Evolutionary conservation across 2,329 filamentous ascomycete genomes (phyloP), one percentile per base, ranked within the genome.

Genomic region (Aspergillus neoniger): DNA sequence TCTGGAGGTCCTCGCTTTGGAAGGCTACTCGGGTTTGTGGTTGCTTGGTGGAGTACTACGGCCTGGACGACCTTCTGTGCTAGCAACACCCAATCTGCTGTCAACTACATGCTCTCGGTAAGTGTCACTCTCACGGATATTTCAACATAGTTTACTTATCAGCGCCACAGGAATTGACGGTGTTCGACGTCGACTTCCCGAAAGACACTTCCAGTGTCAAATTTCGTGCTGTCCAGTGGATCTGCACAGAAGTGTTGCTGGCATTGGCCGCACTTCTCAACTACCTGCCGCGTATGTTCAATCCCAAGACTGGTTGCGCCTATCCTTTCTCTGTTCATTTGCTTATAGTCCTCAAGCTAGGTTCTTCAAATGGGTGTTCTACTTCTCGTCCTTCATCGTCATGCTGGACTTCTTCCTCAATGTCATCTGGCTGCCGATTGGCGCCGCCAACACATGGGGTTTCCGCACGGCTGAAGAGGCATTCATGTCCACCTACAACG

Each of bases 21-120:
- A n/a, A 73, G 84, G 28, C 74, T 86, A 0, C 79, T 86, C 57
- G 84, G 84, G 17, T 86, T 85, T 69, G 73, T 86, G n/a, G 85
- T 86, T n/a, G 85, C 85, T 0, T 87, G 84, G 85, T 87, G 85
- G 85, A 84, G 82, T 66, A 86, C 83, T 0, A 86, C 84, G 0
- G 85, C 85, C 1, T 87, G 85, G 85, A 87, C 85, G 2, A 86
- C 82, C 0, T 84, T 84, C 58, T 83, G 81, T 68, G 82, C 82
- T 2, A 84, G 82, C 77, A 83, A 83, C 64, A 83, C 81, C 0
- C 82, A 83, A 60, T 75, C 77, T 25, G 81, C 81, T 14, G 77
- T 78, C 15, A 84, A 83, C 61, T 84, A 83, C 53, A 81, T 84
- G 79, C 79, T 83, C 50, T 79, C 82, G 44, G 81, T 83, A 67